phyloP scores from a whole-genome alignment of 805 yeast genomes.

The Allodekkera sacchari region DNA sequence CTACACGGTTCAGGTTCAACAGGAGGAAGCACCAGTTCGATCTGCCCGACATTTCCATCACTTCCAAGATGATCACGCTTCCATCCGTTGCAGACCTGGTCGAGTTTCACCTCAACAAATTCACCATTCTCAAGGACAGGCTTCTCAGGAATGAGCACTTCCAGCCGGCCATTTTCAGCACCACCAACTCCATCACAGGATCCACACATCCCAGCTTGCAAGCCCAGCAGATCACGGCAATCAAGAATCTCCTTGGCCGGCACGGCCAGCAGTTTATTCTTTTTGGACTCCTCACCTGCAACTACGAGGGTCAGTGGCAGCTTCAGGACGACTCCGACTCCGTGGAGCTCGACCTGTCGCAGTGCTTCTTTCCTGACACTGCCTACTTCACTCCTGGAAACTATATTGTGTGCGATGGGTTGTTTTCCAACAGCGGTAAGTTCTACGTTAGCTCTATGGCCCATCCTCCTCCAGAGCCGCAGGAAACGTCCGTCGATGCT shows the following conservation, averaged over 20 bases:
- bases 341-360: slow-evolving; percentile 57
- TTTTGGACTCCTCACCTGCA: slow-evolving; percentile 65
- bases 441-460: slow-evolving; percentile 72
- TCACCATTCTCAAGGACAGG: slow-evolving; percentile 58
- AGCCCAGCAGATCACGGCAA: slow-evolving; percentile 45
- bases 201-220: slow-evolving; percentile 8
- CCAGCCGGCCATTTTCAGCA: slow-evolving; percentile 40
- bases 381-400: slow-evolving; percentile 69
- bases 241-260: slow-evolving; percentile 82
- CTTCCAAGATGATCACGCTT: slow-evolving; percentile 4
- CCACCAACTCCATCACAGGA: slow-evolving; percentile 35
- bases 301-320: slow-evolving; percentile 59
- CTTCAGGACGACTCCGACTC: slow-evolving; percentile 77
- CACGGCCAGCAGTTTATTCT: slow-evolving; percentile 68
- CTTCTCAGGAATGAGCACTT: slow-evolving; percentile 69
- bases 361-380: slow-evolving; percentile 53
- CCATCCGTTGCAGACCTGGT: slow-evolving; percentile 24
- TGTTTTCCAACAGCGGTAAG: slow-evolving; percentile 60
- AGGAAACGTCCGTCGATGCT: slow-evolving; percentile 57
- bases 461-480: slow-evolving; percentile 82
- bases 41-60: slow-evolving; percentile 2
- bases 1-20: slow-evolving; percentile 60
- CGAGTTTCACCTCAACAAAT: slow-evolving; percentile 44
- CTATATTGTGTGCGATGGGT: slow-evolving; percentile 77
- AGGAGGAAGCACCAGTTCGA: slow-evolving; percentile 53